Conservation (phyloP, 768 basidiomycete genomes). For the Pleurotus tuoliensis region DNA sequence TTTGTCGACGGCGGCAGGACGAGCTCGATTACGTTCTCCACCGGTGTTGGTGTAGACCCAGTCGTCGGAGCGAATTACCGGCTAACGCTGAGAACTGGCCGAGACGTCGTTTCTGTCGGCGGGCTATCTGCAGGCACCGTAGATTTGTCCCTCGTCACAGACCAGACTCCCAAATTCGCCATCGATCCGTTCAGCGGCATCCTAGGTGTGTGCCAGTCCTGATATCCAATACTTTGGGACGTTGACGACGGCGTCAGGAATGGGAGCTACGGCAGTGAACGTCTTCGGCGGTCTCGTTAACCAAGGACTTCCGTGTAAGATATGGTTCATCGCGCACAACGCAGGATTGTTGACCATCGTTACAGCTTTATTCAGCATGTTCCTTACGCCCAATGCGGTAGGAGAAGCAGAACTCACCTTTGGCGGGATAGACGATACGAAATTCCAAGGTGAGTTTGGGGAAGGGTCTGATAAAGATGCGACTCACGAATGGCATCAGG, state of each 20-base stretch:
- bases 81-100: slow-evolving; percentile 39
- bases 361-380: slow-evolving; percentile 48
- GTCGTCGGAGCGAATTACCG: slow-evolving; percentile 44
- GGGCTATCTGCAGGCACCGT: slow-evolving; percentile 34
- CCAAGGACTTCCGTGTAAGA: slow-evolving; percentile 48
- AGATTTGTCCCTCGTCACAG: slow-evolving; percentile 45
- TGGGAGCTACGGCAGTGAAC: slow-evolving; percentile 47
- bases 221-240: background rate
- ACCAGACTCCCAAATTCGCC: slow-evolving; percentile 48
- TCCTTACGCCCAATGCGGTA: slow-evolving; percentile 40
- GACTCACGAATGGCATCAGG: slow-evolving; percentile 23
- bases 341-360: no score
- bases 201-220: slow-evolving; percentile 30
- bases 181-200: slow-evolving; percentile 57
- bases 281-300: slow-evolving; percentile 43
- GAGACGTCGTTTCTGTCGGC: slow-evolving; percentile 48
- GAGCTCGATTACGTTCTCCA: slow-evolving; percentile 46
- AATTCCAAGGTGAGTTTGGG: slow-evolving; percentile 42
- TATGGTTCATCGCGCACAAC: no score
- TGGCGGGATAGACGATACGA: slow-evolving; percentile 48
- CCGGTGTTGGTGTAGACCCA: slow-evolving; percentile 54
- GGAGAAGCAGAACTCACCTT: slow-evolving; percentile 52
- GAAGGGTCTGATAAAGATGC: slow-evolving; percentile 2
- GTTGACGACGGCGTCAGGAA: slow-evolving; percentile 29
- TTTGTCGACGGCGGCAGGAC: slow-evolving; percentile 41